Percentiles rank a stretch among this genome's conserved stretches.
Evolutionary conservation across 805 yeast genomes (phyloP).

Genomic region (Starmera dryadoides): DNA sequence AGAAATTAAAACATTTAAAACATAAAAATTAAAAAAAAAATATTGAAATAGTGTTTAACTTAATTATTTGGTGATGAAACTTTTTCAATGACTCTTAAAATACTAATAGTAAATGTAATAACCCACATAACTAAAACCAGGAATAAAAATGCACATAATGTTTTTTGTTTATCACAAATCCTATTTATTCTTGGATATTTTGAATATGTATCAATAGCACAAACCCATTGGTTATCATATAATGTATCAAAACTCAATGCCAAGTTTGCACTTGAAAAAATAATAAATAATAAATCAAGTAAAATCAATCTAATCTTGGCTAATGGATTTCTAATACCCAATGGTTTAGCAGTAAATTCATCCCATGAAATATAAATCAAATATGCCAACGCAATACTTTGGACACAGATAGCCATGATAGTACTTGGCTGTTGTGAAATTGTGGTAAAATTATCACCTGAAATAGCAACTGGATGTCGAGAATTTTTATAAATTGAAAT

Average conservation of each 20-base stretch:
- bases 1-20: not conserved
- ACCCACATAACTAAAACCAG: slow-evolving; percentile 78
- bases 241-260: slow-evolving; percentile 81
- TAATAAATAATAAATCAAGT: slow-evolving; percentile 80
- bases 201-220: slow-evolving; percentile 23
- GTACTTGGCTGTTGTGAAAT: slow-evolving; percentile 81
- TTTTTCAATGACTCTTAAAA: slow-evolving; percentile 72
- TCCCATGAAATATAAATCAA: slow-evolving; percentile 79
- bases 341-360: slow-evolving; percentile 86
- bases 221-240: slow-evolving; percentile 79
- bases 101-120: slow-evolving; percentile 73
- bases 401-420: slow-evolving; percentile 85
- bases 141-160: slow-evolving; percentile 73
- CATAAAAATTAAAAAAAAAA: not conserved
- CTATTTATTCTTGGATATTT: slow-evolving; percentile 31
- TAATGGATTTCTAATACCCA: slow-evolving; percentile 81
- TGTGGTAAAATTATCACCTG: slow-evolving; percentile 11
- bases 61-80: slow-evolving; percentile 24
- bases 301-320: slow-evolving; percentile 77
- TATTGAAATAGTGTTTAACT: not conserved
- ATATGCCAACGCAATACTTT: slow-evolving; percentile 70
- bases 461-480: slow-evolving; percentile 13
- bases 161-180: slow-evolving; percentile 73
- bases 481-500: slow-evolving; percentile 43
- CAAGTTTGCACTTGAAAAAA: slow-evolving; percentile 81